These are phyloP conservation scores for Epichloe bromicola DNA, from an alignment of 2,329 filamentous ascomycete genomes.

Conservation along the genomic window DNA sequence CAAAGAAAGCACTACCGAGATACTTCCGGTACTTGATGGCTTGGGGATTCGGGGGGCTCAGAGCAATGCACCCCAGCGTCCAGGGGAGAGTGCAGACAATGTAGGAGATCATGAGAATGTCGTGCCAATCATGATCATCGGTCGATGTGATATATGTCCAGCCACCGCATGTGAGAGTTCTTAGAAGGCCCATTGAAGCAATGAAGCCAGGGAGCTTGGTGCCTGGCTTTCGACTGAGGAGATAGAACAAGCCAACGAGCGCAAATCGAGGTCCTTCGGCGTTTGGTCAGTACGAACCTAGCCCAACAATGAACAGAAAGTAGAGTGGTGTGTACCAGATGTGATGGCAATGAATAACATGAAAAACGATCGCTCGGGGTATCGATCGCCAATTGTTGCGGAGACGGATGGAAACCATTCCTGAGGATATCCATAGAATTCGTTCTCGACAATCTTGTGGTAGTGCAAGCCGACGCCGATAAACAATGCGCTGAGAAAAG, in stretches of 20 bases:
- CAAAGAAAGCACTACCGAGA: conserved; percentile 74
- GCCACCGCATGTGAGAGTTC: conserved; percentile 87
- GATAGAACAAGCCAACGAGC: conserved; percentile 83
- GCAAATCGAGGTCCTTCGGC: conserved; percentile 69
- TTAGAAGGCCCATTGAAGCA: conserved; percentile 65
- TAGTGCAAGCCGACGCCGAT: conserved; percentile 78
- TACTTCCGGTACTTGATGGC: conserved; percentile 85
- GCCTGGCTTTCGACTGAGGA: conserved; percentile 67
- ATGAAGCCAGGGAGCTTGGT: conserved; percentile 70
- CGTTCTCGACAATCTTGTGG: conserved; percentile 94
- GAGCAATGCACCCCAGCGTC: conserved; percentile 78
- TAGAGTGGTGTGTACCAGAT: conserved; percentile 45
- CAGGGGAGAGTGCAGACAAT: conserved; percentile 82
- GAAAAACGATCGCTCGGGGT: conserved; percentile 92
- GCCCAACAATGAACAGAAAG: neutral
- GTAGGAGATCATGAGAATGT: conserved; percentile 99
- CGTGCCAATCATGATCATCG: conserved; percentile 96
- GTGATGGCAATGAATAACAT: conserved; percentile 96
- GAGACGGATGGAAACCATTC: conserved; percentile 98
- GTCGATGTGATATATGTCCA: conserved; percentile 99
- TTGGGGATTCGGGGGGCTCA: conserved; percentile 73
- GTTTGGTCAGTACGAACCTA: neutral
- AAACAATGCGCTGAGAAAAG: conserved; percentile 75
- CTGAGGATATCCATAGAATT: conserved; percentile 85
- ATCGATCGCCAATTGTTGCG: conserved; percentile 91